Evolutionary conservation across 2,329 filamentous ascomycete species (phyloP), one percentile per base, ranked within the genome.

Genomic region (Zymoseptoria passerinii): DNA sequence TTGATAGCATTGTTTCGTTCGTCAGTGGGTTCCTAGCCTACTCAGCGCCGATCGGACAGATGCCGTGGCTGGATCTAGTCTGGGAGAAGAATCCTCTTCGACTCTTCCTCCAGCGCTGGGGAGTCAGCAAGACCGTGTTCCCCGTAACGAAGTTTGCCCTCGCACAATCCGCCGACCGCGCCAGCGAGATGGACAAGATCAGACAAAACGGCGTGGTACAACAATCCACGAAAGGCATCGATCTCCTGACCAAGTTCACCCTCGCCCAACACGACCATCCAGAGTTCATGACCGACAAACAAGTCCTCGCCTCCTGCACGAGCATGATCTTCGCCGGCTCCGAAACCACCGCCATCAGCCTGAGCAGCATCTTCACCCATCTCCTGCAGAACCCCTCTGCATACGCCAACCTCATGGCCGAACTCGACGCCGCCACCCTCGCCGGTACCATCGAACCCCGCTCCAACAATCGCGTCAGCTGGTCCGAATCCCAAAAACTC

Each of bases 281-380:
- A 0, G 82, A 85, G 1, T 87, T 90, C 73, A 89, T 90, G 84
- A 84, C 79, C 23, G 84, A 89, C 66, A 79, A 78, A 3, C 78
- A 87, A 8, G 86, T 90, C 9, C 82, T 87, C 63, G 85, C 85
- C 6, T 86, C 88, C 74, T 86, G 85, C 53, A 82, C 86, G n/a
- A 84, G 79, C 58, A 89, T 89, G 86, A 75, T 79, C 61, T 82
- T 88, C 65, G 89, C 89, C 0, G 63, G 63, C 3, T 87, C 83
- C 1, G 89, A 94, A 72, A 92, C 89, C 0, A 92, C 89, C 0
- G 88, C 87, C 48, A 92, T 92, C 68, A 84, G 82, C 6, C 78
- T 92, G 0, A 82, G 82, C 5, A 80, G 84, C 6, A 81, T 91
- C 0, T 89, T 92, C 67, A 92, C 92, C 73, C 85, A 84, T 71